Base-by-base conservation (phyloP, 441 rosid genomes). In the Isatis lusitanica region DNA sequence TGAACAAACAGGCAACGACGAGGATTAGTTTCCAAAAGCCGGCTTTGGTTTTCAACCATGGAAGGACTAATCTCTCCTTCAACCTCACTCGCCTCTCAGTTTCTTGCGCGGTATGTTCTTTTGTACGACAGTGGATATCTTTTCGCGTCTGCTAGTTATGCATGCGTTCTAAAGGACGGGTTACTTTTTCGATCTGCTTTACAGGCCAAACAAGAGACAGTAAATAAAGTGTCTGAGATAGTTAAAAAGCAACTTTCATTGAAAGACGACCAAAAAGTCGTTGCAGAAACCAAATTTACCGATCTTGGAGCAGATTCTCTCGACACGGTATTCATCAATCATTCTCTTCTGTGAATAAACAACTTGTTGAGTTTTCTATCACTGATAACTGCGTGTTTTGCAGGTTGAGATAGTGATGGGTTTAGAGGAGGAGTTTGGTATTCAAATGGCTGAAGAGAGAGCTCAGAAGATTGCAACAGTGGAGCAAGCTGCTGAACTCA, bases 351-450 rank as follows among this genome's bases (percentile, higher is more conserved):
- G 7, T 53, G 39, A 13, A 18, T 21, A 7, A 16, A 26, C 7
- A 38, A 6, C 8, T 33, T 10, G 26, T 5, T 2, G 6, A 21
- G 58, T 12, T 12, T 1, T 30, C 31, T 0, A 4, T 3, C 17
- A 50, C 33, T 74, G 56, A 73, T n/a, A 31, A 40, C 4, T 6
- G 2, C 17, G 24, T 17, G 51, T 31, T 36, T 35, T 74, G 67
- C 75, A 91, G 94, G 97, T 91, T 60, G 97, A 89, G 91, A 91
- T 90, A 59, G 94, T 91, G 77, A 91, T 91, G 97, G 92, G 90
- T 56, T 87, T 91, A 4, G 92, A 89, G 75, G 92, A 88, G 81
- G 94, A 82, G 72, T 89, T 89, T 48, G 88, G 81, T 0, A 85
- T 91, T 51, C 79, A 76, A n/a, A 87, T 89, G 64, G 91, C 81